phyloP scores from a whole-genome alignment of 768 basidiomycete genomes.

The Kondoa malvinella region DNA sequence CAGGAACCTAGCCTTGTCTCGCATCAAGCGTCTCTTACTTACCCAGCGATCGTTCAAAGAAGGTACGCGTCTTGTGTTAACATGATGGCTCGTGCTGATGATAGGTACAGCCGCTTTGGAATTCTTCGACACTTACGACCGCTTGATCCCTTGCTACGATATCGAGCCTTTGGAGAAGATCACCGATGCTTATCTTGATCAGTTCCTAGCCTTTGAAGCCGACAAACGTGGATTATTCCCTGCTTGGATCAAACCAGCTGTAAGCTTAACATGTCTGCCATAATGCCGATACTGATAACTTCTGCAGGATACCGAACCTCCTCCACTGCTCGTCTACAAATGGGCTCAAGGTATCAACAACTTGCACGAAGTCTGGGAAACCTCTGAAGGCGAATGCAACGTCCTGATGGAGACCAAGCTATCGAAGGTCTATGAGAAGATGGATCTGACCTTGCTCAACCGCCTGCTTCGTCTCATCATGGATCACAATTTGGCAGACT shows the following conservation, averaged over 20 bases:
- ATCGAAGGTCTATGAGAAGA: conserved; percentile 97
- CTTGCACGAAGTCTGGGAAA: conserved; percentile 95
- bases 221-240: conserved; percentile 98
- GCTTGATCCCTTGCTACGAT: conserved; percentile 94
- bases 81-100: too few species aligned
- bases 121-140: conserved; percentile 48
- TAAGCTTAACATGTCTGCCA: neutral
- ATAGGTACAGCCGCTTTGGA: conserved; percentile 67
- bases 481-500: conserved; percentile 97
- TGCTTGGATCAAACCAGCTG: conserved; percentile 92
- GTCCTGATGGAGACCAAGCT: conserved; percentile 98
- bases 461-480: conserved; percentile 87
- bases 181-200: conserved; percentile 96
- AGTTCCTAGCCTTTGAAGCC: conserved; percentile 97
- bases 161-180: conserved; percentile 99
- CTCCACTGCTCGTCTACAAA: conserved; percentile 92
- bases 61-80: conserved; percentile 8
- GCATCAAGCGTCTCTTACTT: conserved; percentile 88
- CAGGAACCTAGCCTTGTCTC: conserved; percentile 49
- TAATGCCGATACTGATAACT: neutral
- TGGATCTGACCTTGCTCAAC: conserved; percentile 88
- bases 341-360: conserved; percentile 99
- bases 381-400: conserved; percentile 88
- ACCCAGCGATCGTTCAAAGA: conserved; percentile 99
- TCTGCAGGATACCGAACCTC: conserved; percentile 65